phyloP scores from a whole-genome alignment of 192 early-diverging fungal species.

The Geranomyces variabilis region DNA sequence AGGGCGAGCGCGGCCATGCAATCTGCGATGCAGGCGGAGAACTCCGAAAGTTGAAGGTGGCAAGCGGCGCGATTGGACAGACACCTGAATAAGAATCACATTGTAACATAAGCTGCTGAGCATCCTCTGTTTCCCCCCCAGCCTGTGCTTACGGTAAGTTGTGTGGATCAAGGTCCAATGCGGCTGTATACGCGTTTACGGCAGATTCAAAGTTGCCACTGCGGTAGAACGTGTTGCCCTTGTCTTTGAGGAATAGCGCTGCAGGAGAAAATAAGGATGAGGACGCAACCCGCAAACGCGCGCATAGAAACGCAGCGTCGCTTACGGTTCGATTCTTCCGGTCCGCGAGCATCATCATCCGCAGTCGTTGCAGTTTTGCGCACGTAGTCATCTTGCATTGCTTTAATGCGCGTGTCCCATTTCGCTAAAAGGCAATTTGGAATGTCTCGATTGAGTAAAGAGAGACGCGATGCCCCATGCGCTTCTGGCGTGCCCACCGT shows the following conservation, averaged over 20 bases:
- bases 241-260: constrained; percentile 60
- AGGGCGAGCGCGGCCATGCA: constrained; percentile 63
- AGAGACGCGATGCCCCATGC: background rate
- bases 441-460: background rate
- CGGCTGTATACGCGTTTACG: constrained; percentile 72
- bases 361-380: constrained; percentile 8
- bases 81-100: constrained; percentile 26
- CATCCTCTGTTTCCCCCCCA: background rate
- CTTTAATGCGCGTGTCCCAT: constrained; percentile 51
- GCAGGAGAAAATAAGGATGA: background rate
- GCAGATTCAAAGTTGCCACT: constrained; percentile 62
- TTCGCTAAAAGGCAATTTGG: constrained; percentile 41
- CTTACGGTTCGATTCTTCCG: constrained; percentile 35
- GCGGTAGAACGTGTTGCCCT: constrained; percentile 73
- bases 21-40: constrained; percentile 62
- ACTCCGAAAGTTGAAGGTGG: constrained; percentile 60
- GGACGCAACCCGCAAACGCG: too few relatives aligned
- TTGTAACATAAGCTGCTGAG: background rate
- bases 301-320: too few relatives aligned
- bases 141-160: constrained; percentile 53
- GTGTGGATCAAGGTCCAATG: constrained; percentile 64
- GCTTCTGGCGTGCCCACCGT: constrained; percentile 39
- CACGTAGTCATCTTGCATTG: constrained; percentile 30
- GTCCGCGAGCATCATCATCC: background rate
- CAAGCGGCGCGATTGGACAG: constrained; percentile 73